These are phyloP conservation scores for Ceratopteris richardii DNA, from an alignment of 75 land plant species.

Conservation along the genomic window DNA sequence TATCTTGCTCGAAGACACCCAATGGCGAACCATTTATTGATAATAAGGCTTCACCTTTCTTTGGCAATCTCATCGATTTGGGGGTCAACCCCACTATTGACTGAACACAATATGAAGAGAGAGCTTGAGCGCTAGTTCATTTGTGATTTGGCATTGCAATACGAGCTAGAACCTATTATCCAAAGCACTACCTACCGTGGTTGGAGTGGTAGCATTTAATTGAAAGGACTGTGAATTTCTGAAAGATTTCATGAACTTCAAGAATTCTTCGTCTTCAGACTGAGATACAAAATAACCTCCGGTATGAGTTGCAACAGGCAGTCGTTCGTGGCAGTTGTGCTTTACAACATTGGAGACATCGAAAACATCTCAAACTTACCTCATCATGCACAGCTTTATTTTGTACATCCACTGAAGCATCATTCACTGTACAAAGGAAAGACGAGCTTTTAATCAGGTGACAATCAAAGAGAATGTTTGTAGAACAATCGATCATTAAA, in stretches of 20 bases:
- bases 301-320: too few relatives aligned
- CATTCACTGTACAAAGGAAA: too few relatives aligned
- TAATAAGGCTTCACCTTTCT: constrained; percentile 58
- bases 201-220: neutral
- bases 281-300: neutral
- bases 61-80: constrained; percentile 47
- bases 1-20: constrained; percentile 53
- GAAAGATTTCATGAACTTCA: constrained; percentile 3
- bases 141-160: too few relatives aligned
- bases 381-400: too few relatives aligned
- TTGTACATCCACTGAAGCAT: too few relatives aligned
- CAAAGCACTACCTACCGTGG: neutral
- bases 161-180: neutral
- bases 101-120: neutral
- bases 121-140: too few relatives aligned
- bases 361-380: neutral
- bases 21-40: constrained; percentile 75
- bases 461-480: neutral
- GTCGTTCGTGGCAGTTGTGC: too few relatives aligned
- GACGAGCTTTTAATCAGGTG: neutral
- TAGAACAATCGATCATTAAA: too few relatives aligned
- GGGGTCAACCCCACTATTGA: constrained; percentile 45
- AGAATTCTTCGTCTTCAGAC: constrained; percentile 3
- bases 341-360: too few relatives aligned
- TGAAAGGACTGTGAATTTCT: neutral